Conservation (phyloP, 495 filamentous ascomycete species). For the Trichoderma asperelloides region DNA sequence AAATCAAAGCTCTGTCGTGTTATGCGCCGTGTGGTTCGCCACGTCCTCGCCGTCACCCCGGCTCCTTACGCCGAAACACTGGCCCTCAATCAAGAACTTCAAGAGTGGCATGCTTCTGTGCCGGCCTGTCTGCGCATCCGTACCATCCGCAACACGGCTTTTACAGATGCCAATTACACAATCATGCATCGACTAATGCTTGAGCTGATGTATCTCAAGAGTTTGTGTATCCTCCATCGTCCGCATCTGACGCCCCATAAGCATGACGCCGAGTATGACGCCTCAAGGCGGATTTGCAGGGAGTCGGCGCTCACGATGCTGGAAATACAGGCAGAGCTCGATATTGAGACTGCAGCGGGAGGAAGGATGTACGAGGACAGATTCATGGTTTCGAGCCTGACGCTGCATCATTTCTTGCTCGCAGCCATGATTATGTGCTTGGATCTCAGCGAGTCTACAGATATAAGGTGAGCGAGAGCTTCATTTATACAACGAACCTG, state of each 20-base stretch:
- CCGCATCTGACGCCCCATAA: slow-evolving; percentile 26
- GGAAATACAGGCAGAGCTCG: slow-evolving; percentile 27
- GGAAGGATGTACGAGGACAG: slow-evolving; percentile 29
- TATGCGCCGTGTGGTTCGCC: slow-evolving; percentile 29
- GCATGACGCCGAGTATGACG: slow-evolving; percentile 20
- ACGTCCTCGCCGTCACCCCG: slow-evolving; percentile 22
- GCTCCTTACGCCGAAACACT: slow-evolving; percentile 26
- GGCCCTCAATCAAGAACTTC: slow-evolving; percentile 28
- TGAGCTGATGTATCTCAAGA: slow-evolving; percentile 32
- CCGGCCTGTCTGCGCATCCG: slow-evolving; percentile 22
- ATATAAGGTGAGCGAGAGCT: slow-evolving; percentile 9
- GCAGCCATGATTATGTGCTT: slow-evolving; percentile 35
- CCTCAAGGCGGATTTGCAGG: slow-evolving; percentile 29
- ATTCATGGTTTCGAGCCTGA: slow-evolving; percentile 29
- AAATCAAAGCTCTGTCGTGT: slow-evolving; percentile 32
- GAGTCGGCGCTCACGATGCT: slow-evolving; percentile 32
- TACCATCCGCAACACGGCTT: slow-evolving; percentile 24
- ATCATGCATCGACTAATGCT: slow-evolving; percentile 30
- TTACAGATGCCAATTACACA: slow-evolving; percentile 25
- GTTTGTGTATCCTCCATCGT: slow-evolving; percentile 34
- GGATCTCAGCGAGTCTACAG: slow-evolving; percentile 25
- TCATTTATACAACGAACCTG: neutral
- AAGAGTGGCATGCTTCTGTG: slow-evolving; percentile 21
- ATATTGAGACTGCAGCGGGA: slow-evolving; percentile 26
- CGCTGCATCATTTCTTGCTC: slow-evolving; percentile 34